phyloP scores from a whole-genome alignment of 129 eudicot genomes.

The Pulicaria dysenterica region DNA sequence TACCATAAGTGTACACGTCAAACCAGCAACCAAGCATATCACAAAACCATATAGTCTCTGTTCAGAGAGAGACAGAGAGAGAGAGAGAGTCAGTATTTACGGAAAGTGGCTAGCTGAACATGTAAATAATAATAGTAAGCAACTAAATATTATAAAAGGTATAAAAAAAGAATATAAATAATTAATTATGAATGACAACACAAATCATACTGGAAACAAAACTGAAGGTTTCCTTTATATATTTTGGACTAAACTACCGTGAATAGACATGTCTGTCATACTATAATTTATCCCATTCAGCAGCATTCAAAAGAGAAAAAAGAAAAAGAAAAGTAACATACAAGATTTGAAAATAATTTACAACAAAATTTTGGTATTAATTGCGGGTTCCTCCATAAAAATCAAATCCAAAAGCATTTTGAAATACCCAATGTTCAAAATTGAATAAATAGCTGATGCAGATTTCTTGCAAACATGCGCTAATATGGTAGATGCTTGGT shows the following conservation, averaged over 20 bases:
- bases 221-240: constrained; percentile 2
- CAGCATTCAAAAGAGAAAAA: not conserved
- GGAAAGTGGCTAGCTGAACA: constrained; percentile 13
- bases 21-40: constrained; percentile 87
- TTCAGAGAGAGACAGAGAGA: constrained; percentile 23
- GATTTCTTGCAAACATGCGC: constrained; percentile 2
- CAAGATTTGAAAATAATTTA: constrained; percentile 2
- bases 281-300: not conserved
- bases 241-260: not conserved
- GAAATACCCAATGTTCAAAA: constrained; percentile 13
- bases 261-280: constrained; percentile 1
- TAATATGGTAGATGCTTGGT: not conserved
- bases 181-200: not conserved
- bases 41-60: constrained; percentile 95
- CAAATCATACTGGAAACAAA: constrained; percentile 5
- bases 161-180: not conserved
- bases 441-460: not conserved
- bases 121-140: not conserved
- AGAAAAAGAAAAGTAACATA: not conserved
- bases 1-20: constrained; percentile 96
- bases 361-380: not conserved
- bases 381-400: constrained; percentile 5
- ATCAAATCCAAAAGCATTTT: constrained; percentile 1
- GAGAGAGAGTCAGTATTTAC: constrained; percentile 24
- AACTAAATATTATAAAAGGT: not conserved